Base-by-base conservation (phyloP, 202 grass and related monocot species). In the Alloteropsis angusta region DNA sequence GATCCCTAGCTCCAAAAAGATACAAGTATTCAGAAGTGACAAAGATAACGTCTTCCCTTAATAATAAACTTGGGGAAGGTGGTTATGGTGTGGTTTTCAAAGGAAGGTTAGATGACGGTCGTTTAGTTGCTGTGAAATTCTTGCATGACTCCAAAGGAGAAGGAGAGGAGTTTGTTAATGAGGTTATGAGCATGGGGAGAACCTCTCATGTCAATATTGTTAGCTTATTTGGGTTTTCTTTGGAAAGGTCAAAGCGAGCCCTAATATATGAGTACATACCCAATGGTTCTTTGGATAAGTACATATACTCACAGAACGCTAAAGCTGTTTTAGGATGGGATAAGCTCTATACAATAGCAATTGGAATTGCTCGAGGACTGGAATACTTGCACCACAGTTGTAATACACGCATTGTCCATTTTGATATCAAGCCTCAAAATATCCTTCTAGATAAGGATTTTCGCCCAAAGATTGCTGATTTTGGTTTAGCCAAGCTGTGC, bases 111-210 rank as follows among this genome's bases (percentile, higher is more conserved):
- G 7, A 39, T 4, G 45, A 83, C 32, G 64, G 69, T 22, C 53
- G 14, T n/a, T 28, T 25, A 10, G 63, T 84, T 36, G 80, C 84
- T 7, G 80, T 90, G n/a, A 90, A 90, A 42, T 10, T 90, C 28
- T 52, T 90, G 34, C 32, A 62, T 9, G 35, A 68, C 3, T 84
- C 28, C 32, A 77, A 75, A 59, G 61, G 32, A 17, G 32, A 63
- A 0, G 71, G 47, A 0, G 57, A 86, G 0, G 80, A 84, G 5
- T 90, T 87, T 18, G 28, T 30, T 1, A 30, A 30, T 30, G 28
- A 30, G 28, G 28, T 30, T 30, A 30, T 30, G 28, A 30, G 28
- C 3, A 30, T 30, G 3, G 28, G 28, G 3, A 30, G 28, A 3
- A 30, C 28, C 28, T 30, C 28, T 30, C 28, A 30, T 30, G 28